phyloP scores from a whole-genome alignment of 192 early-diverging fungal species.

The Dissophora ornata region DNA sequence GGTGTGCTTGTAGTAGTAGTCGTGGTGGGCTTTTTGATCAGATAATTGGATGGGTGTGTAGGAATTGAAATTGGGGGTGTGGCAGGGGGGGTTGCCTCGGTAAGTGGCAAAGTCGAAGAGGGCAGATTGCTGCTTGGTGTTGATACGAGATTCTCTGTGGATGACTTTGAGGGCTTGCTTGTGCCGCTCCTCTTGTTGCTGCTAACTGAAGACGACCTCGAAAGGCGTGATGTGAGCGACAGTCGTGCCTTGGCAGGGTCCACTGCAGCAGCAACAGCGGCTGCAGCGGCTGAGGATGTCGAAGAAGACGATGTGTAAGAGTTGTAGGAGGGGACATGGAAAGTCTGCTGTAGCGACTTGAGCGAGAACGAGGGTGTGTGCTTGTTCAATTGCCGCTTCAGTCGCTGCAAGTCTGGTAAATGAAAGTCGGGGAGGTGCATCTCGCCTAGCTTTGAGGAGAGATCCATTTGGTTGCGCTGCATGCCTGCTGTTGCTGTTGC shows the following conservation, averaged over 20 bases:
- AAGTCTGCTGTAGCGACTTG: constrained; percentile 42
- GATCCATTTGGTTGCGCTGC: constrained; percentile 14
- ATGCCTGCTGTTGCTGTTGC: neutral
- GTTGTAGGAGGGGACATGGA: constrained; percentile 36
- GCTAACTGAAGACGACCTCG: neutral
- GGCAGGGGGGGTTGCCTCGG: neutral
- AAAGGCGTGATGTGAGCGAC: constrained; percentile 1
- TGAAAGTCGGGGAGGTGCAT: constrained; percentile 51
- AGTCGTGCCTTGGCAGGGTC: constrained; percentile 6
- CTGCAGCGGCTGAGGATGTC: neutral
- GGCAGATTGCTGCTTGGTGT: neutral
- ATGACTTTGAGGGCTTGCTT: neutral
- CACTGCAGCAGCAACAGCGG: neutral
- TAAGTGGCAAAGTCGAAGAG: neutral
- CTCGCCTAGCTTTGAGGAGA: constrained; percentile 15
- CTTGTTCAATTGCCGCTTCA: constrained; percentile 47
- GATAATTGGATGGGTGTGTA: constrained; percentile 40
- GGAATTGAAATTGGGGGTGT: constrained; percentile 41
- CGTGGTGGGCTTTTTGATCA: constrained; percentile 26
- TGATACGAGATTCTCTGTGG: neutral
- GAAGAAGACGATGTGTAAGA: constrained; percentile 23
- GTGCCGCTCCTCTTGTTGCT: neutral
- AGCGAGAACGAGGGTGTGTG: constrained; percentile 50
- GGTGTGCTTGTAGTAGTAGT: neutral
- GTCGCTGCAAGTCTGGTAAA: constrained; percentile 36